Percentiles rank a stretch among this genome's conserved stretches.
Evolutionary conservation across 345 rosid genomes (phyloP).

Genomic region (Brassica cretica): DNA sequence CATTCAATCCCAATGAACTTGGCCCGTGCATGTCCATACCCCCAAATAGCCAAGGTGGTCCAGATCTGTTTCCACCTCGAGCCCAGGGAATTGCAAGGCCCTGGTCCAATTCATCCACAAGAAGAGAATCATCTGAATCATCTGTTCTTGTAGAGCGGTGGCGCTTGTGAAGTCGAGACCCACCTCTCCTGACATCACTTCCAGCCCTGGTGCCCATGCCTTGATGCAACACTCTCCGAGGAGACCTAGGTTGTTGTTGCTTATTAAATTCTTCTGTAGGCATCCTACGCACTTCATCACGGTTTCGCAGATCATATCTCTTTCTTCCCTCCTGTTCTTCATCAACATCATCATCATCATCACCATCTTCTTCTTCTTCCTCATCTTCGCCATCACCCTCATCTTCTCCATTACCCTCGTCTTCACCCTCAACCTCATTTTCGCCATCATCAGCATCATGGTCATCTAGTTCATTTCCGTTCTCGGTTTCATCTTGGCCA

Average conservation of each 20-base stretch:
- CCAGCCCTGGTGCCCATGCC: slow-evolving; percentile 89
- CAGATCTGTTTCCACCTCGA: slow-evolving; percentile 90
- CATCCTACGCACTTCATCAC: slow-evolving; percentile 85
- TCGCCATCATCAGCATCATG: slow-evolving; percentile 61
- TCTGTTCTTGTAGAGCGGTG: slow-evolving; percentile 79
- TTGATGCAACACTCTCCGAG: slow-evolving; percentile 92
- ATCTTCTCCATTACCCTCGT: slow-evolving; percentile 67
- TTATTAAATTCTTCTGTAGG: slow-evolving; percentile 63
- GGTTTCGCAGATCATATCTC: slow-evolving; percentile 95
- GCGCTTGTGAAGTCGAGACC: slow-evolving; percentile 92
- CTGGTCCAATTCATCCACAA: slow-evolving; percentile 98
- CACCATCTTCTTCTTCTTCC: slow-evolving; percentile 52
- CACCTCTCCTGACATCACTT: slow-evolving; percentile 90
- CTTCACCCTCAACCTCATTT: slow-evolving; percentile 79
- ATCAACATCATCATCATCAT: slow-evolving; percentile 66
- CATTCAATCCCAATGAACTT: slow-evolving; percentile 78
- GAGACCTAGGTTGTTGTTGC: slow-evolving; percentile 85
- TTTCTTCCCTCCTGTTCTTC: slow-evolving; percentile 81
- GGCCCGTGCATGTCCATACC: slow-evolving; percentile 88
- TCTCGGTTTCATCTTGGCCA: slow-evolving; percentile 77
- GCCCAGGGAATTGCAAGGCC: slow-evolving; percentile 97
- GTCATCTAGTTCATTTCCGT: slow-evolving; percentile 76
- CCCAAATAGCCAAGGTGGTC: slow-evolving; percentile 97
- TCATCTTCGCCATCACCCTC: slow-evolving; percentile 74
- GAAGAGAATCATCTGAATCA: slow-evolving; percentile 99